A percentile compares a stretch with the other conserved stretches of the same genome.
phyloP scores from a whole-genome alignment of 208 protist genomes.

The Leishmania martiniquensis region DNA sequence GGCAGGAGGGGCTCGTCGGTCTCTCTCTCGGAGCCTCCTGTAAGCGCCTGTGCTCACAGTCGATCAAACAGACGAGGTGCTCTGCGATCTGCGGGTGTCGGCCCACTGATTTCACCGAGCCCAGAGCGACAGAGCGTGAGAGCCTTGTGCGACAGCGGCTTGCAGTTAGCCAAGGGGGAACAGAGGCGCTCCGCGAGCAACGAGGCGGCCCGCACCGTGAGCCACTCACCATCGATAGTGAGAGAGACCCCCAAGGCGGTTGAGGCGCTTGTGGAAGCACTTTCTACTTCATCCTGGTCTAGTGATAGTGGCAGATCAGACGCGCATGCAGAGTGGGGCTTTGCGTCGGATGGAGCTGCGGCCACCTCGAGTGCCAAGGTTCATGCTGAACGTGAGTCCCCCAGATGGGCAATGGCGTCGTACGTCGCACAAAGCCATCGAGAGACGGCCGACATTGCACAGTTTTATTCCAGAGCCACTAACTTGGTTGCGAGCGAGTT shows the following conservation, averaged over 20 bases:
- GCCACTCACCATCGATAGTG: neutral
- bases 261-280: constrained; percentile 45
- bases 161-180: neutral
- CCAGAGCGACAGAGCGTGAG: constrained; percentile 4
- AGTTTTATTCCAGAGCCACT: constrained; percentile 21
- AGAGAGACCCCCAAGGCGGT: constrained; percentile 17
- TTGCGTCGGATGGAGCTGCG: neutral
- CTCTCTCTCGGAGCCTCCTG: neutral
- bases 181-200: neutral
- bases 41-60: neutral
- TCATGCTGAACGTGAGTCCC: neutral
- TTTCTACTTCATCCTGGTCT: constrained; percentile 79
- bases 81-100: neutral
- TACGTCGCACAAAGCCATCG: neutral
- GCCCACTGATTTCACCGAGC: constrained; percentile 5
- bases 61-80: neutral
- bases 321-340: neutral
- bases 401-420: neutral
- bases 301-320: constrained; percentile 13
- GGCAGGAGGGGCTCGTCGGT: neutral
- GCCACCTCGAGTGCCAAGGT: neutral
- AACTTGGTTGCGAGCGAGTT: constrained; percentile 27
- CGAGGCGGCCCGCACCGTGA: neutral
- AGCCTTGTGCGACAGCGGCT: neutral
- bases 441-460: neutral